Percentiles rank a stretch among this genome's conserved stretches.
phyloP scores from a whole-genome alignment of 2,329 filamentous ascomycete genomes.

The Cyclaneusma minus region DNA sequence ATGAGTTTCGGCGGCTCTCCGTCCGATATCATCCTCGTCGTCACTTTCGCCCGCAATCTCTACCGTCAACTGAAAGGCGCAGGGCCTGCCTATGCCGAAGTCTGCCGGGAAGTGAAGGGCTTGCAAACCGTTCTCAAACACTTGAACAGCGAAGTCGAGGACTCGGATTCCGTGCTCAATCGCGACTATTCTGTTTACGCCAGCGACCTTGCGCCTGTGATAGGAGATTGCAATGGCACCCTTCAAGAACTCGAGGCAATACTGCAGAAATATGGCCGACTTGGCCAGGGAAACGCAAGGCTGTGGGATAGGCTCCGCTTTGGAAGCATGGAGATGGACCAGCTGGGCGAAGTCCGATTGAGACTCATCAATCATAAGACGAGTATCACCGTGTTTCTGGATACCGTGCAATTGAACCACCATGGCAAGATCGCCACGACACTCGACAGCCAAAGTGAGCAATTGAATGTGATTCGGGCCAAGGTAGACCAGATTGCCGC shows the following conservation, averaged over 20 bases:
- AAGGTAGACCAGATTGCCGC: constrained; percentile 42
- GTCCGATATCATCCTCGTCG: constrained; percentile 35
- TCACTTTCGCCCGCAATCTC: constrained; percentile 37
- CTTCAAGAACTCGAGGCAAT: constrained; percentile 38
- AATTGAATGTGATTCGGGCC: constrained; percentile 39
- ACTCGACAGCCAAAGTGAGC: constrained; percentile 21
- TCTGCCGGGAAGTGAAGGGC: constrained; percentile 32
- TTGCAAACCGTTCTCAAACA: constrained; percentile 41
- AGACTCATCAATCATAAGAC: constrained; percentile 36
- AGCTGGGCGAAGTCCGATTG: constrained; percentile 14
- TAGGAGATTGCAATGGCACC: constrained; percentile 38
- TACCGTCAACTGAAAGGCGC: constrained; percentile 36
- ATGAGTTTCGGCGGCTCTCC: constrained; percentile 17
- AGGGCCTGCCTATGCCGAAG: constrained; percentile 30
- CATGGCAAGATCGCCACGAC: constrained; percentile 22
- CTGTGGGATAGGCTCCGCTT: constrained; percentile 14
- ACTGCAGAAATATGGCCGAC: constrained; percentile 28
- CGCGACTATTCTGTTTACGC: constrained; percentile 26
- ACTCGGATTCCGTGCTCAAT: constrained; percentile 39
- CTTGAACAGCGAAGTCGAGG: constrained; percentile 39
- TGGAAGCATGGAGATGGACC: constrained; percentile 17
- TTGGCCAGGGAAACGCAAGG: constrained; percentile 11
- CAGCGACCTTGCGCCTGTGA: constrained; percentile 32
- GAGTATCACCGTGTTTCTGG: constrained; percentile 38
- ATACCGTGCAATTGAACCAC: constrained; percentile 38